Evolutionary conservation across 1,284 basidiomycete genomes (phyloP).

Genomic region (Cutaneotrichosporon cyanovorans): DNA sequence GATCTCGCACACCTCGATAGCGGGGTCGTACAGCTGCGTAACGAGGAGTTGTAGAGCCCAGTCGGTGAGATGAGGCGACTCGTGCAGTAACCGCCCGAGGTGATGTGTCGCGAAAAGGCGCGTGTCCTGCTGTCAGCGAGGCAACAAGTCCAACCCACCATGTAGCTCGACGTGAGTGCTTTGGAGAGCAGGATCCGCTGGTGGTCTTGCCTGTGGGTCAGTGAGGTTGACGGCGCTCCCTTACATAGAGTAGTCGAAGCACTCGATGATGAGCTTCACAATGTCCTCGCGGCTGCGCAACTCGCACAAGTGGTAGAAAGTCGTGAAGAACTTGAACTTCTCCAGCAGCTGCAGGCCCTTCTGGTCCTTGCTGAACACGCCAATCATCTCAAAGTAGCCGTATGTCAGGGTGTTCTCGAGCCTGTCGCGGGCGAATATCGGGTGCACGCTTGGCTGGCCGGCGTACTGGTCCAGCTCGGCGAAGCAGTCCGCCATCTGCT

Average conservation of each 20-base stretch:
- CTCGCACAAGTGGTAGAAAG: slow-evolving; percentile 89
- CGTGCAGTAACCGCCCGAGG: slow-evolving; percentile 60
- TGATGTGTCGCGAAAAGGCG: slow-evolving; percentile 82
- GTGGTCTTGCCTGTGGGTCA: slow-evolving; percentile 54
- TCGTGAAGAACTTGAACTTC: slow-evolving; percentile 86
- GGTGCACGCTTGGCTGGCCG: slow-evolving; percentile 50
- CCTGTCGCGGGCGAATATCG: slow-evolving; percentile 76
- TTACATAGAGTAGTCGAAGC: slow-evolving; percentile 81
- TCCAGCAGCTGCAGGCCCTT: slow-evolving; percentile 90
- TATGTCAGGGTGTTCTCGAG: slow-evolving; percentile 76
- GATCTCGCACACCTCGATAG: slow-evolving; percentile 77
- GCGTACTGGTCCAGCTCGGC: slow-evolving; percentile 74
- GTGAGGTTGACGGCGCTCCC: background rate
- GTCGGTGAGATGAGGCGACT: slow-evolving; percentile 54
- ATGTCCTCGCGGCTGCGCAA: slow-evolving; percentile 84
- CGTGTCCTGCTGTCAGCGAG: slow-evolving; percentile 56
- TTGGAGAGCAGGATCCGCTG: slow-evolving; percentile 85
- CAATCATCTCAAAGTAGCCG: slow-evolving; percentile 95
- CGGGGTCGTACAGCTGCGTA: slow-evolving; percentile 91
- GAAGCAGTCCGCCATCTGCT: slow-evolving; percentile 79
- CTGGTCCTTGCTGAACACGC: slow-evolving; percentile 72
- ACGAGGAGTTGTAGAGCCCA: slow-evolving; percentile 85
- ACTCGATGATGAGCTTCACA: slow-evolving; percentile 81
- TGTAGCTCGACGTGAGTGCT: slow-evolving; percentile 83
- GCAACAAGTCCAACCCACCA: slow-evolving; percentile 48